A percentile compares a stretch with the other conserved stretches of the same genome.
These are phyloP conservation scores for Fusarium sp. DNA, from an alignment of 2,329 filamentous ascomycete genomes.

Conservation along the genomic window DNA sequence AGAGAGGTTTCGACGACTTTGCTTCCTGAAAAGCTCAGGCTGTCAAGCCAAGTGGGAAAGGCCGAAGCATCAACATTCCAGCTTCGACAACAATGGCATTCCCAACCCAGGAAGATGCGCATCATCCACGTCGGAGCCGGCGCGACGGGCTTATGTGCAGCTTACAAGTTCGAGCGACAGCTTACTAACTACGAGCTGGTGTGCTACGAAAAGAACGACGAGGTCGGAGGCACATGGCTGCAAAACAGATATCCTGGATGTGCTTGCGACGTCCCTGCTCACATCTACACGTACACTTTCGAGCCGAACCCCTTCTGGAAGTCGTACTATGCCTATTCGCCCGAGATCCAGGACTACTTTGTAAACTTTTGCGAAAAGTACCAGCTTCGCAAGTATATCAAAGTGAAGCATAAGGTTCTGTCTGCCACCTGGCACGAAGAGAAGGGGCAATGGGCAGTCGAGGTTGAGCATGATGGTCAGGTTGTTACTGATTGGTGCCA, in stretches of 20 bases:
- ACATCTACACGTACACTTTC: background rate
- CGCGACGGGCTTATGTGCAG: background rate
- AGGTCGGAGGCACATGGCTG: background rate
- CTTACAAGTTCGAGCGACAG: background rate
- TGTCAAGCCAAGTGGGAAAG: too few species aligned
- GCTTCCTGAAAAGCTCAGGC: too few species aligned
- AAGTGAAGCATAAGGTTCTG: background rate
- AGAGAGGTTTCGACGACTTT: too few species aligned
- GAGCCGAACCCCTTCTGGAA: background rate
- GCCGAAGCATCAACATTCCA: too few species aligned
- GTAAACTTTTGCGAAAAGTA: background rate
- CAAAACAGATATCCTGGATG: background rate
- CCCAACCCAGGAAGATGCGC: background rate
- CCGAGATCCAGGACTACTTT: background rate
- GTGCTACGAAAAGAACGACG: background rate
- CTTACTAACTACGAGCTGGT: background rate
- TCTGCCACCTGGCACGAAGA: background rate
- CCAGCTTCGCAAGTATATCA: background rate
- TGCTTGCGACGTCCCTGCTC: background rate
- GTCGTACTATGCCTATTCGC: background rate
- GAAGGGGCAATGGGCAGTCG: background rate
- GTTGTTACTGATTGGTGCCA: background rate
- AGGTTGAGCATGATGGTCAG: background rate
- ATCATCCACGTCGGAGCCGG: background rate
- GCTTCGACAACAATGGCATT: too few species aligned